phyloP scores from a whole-genome alignment of 2,329 filamentous ascomycete genomes.

The Cladobotryum protrusum region DNA sequence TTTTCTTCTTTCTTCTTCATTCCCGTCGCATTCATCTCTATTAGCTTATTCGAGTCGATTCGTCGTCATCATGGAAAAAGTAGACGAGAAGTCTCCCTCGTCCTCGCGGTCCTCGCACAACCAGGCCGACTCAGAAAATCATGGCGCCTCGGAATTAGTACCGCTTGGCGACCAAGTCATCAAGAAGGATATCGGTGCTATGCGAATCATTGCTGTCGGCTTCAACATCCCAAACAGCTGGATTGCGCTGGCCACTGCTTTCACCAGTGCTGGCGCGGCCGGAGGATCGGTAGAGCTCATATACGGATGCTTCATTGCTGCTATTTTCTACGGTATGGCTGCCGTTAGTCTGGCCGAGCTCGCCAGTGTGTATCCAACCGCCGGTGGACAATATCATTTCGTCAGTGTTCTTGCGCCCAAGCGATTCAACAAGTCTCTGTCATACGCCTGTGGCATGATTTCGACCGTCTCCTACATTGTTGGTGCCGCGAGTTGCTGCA shows the following conservation, averaged over 20 bases:
- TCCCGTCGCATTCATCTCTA: background rate
- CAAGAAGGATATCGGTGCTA: slow-evolving; percentile 2
- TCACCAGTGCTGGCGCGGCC: slow-evolving; percentile 15
- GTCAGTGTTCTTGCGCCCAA: slow-evolving; percentile 24
- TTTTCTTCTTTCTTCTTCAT: no score
- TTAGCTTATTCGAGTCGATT: background rate
- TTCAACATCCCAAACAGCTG: slow-evolving; percentile 22
- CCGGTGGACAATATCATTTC: slow-evolving; percentile 35
- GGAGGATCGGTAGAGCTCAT: slow-evolving; percentile 13
- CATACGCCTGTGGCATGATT: slow-evolving; percentile 7
- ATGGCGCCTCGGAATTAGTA: slow-evolving; percentile 8
- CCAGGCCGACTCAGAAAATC: slow-evolving; percentile 8
- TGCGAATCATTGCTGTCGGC: slow-evolving; percentile 8
- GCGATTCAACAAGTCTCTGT: slow-evolving; percentile 14
- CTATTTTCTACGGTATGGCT: slow-evolving; percentile 11
- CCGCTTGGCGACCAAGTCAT: slow-evolving; percentile 3
- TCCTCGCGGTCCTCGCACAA: background rate
- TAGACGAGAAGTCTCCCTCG: background rate
- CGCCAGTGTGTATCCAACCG: slow-evolving; percentile 30
- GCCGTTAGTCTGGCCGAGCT: slow-evolving; percentile 31
- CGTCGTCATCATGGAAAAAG: background rate
- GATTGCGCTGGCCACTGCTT: slow-evolving; percentile 16
- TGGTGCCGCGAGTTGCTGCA: slow-evolving; percentile 2
- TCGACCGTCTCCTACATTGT: background rate
- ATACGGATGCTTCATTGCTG: slow-evolving; percentile 20